These are phyloP conservation scores for Medicago lupulina DNA, from an alignment of 306 rosid genomes.

Conservation along the genomic window DNA sequence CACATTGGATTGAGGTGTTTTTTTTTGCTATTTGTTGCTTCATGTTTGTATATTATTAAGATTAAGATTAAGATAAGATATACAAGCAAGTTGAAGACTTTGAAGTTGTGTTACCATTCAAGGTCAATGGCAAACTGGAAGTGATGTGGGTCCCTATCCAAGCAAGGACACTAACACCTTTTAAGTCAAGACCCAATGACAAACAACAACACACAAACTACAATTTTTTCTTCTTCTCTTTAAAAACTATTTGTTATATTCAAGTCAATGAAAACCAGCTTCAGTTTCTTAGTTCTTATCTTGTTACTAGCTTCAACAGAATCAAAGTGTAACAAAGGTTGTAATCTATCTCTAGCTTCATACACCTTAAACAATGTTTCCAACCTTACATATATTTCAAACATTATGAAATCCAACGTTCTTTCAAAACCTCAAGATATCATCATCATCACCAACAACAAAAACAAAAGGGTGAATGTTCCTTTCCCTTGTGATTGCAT, in stretches of 20 bases:
- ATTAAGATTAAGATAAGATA: no score
- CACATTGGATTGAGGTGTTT: no score
- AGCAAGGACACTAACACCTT: no score
- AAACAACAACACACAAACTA: no score
- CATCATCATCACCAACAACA: conserved; percentile 43
- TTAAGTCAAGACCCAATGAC: no score
- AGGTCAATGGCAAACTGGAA: no score
- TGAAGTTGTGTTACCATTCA: no score
- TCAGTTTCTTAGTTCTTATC: background rate
- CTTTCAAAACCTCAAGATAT: background rate
- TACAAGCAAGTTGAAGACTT: no score
- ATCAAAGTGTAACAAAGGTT: conserved; percentile 56
- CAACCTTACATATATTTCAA: background rate
- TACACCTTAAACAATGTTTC: conserved; percentile 29
- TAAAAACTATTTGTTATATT: no score
- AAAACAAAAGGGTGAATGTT: conserved; percentile 23
- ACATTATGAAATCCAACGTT: conserved; percentile 30
- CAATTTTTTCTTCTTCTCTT: background rate
- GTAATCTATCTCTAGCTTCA: conserved; percentile 72
- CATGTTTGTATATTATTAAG: no score
- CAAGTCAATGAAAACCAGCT: background rate
- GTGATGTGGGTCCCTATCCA: no score
- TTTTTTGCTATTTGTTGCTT: no score
- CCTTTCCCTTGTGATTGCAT: conserved; percentile 66
- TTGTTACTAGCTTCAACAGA: conserved; percentile 15